Evolutionary conservation across 2,329 filamentous ascomycete species (phyloP), one percentile per base, ranked within the genome.

Genomic region (Ophiocordyceps camponoti-leonardi): DNA sequence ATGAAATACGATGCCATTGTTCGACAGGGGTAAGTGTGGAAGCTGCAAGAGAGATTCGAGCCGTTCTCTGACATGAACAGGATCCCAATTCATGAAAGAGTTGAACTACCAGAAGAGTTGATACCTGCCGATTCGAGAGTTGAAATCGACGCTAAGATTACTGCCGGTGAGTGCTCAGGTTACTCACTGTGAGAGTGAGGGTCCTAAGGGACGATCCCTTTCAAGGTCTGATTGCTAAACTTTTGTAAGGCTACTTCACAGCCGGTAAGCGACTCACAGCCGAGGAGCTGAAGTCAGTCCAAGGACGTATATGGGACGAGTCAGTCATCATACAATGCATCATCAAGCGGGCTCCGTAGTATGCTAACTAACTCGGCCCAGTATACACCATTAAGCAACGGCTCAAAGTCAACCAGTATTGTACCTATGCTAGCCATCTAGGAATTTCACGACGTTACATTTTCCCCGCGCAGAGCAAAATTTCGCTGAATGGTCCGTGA

Each of bases 141-240:
- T n/a, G 92, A 98, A 64, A 98, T 96, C 58, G 92, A 96, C 63
- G 92, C 92, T 48, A 96, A 96, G 70, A 95, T 96, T 59, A 92
- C 90, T 54, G 87, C 90, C 49, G 92, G 83, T 86, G 66, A 64
- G 77, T 18, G 33, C 18, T 37, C 16, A 37, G 31, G 16, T 16
- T 16, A 28, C 7, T 28, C 10, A 28, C 11, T n/a, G n/a, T n/a
- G n/a, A n/a, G n/a, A n/a, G n/a, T n/a, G n/a, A n/a, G n/a, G n/a
- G n/a, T n/a, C n/a, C n/a, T 28, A 11, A 18, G 33, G 7, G n/a
- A 6, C 33, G 33, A 37, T 66, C 46, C 14, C 31, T 37, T 37
- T 7, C 11, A 31, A 11, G 13, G 7, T 16, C 19, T 22, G 18
- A 43, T 3, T 22, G 44, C 42, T 45, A 23, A 48, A 41, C 35